Base-by-base conservation (phyloP, 2,329 filamentous ascomycete genomes). In the Alternaria angustiovoidea region DNA sequence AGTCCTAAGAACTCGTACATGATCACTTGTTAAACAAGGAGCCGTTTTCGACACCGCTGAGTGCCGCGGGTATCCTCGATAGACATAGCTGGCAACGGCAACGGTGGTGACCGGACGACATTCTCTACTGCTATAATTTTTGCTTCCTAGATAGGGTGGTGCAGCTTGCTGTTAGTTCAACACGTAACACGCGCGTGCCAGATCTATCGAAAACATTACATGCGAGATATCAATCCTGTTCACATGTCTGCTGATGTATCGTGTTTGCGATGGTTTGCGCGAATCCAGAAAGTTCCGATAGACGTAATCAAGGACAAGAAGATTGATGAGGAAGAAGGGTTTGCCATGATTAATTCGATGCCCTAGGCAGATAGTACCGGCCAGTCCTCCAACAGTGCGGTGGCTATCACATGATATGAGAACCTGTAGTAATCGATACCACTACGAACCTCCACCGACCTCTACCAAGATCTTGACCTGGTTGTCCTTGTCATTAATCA, bases 401-500 rank as follows among this genome's bases (percentile, higher is more conserved):
- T 2, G 4, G 1, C 8, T 26, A 18, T 49, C 46, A 3, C 16
- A 36, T 34, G 30, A 34, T 38, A 12, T 8, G 2, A 42, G 39
- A 16, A 24, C 39, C 6, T 42, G 39, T 11, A 16, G 39, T 12
- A 24, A 42, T 24, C 12, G 14, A 12, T 20, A 26, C 24, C 4
- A 36, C 46, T 49, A 49, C 8, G 3, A 22, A 2, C 73, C 73
- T 26, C 72, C 75, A 20, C 68, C 71, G n/a, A 78, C 75, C 57
- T 79, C 70, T 7, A 83, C 81, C 60, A 84, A 61, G 30, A 84
- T 81, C 71, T 84, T 83, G 24, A 83, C 81, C 65, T 83, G 81
- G 53, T 81, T 82, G 55, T 83, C 81, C 62, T 83, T 83, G 55
- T 83, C 81, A 44, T 82, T 77, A 57, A 84, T 80, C 70, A 84